Conservation (phyloP, 371 early-diverging fungal species). For the Mucor velutinosus region DNA sequence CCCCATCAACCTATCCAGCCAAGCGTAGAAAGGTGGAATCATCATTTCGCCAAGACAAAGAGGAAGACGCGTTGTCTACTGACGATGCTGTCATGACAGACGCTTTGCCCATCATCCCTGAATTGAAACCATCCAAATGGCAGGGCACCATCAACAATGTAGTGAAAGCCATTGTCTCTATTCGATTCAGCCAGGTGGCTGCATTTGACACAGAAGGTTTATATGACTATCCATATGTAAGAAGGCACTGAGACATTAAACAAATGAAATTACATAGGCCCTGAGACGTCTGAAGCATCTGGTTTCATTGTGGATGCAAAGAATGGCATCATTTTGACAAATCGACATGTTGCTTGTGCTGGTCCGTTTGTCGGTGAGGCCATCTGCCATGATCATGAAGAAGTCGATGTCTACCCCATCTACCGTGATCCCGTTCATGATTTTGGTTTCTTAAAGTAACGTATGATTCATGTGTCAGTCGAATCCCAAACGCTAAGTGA, state of each 20-base stretch:
- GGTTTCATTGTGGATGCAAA: conserved; percentile 94
- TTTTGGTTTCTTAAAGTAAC: conserved; percentile 62
- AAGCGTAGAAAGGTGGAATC: conserved; percentile 38
- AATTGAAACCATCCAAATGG: conserved; percentile 53
- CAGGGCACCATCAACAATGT: conserved; percentile 68
- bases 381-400: conserved; percentile 90
- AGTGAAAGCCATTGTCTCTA: conserved; percentile 77
- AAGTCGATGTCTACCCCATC: conserved; percentile 83
- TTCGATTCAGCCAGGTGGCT: conserved; percentile 73
- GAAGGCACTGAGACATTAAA: not conserved
- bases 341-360: conserved; percentile 91
- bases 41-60: conserved; percentile 1
- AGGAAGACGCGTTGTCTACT: conserved; percentile 6
- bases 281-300: conserved; percentile 70
- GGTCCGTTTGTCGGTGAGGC: conserved; percentile 92
- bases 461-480: not conserved
- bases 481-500: not conserved
- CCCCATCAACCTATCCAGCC: conserved; percentile 23
- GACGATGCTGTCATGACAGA: conserved; percentile 17
- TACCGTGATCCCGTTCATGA: conserved; percentile 87
- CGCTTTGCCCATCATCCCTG: conserved; percentile 14
- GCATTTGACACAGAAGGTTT: conserved; percentile 83
- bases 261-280: conserved; percentile 20
- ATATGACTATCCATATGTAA: conserved; percentile 13
- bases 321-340: conserved; percentile 88